These are phyloP conservation scores for Cenchrus fungigraminus DNA, from an alignment of 176 grass and related monocot species.

Conservation along the genomic window DNA sequence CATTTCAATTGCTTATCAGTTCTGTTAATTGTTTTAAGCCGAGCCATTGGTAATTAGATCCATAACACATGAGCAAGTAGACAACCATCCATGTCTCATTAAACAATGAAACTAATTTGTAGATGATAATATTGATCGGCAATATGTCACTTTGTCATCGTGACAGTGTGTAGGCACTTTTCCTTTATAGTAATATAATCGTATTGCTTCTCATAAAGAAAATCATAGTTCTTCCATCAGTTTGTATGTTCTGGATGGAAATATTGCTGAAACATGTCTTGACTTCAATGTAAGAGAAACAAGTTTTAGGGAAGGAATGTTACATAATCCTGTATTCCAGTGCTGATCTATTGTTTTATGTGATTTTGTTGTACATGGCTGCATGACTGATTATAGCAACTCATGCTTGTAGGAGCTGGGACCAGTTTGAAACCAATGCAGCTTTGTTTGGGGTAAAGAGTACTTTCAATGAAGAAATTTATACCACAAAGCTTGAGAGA, in stretches of 20 bases:
- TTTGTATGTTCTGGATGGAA: slow-evolving; percentile 25
- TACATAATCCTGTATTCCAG: neutral
- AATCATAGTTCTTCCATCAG: neutral
- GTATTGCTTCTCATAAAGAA: too few relatives aligned
- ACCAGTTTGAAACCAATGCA: slow-evolving; percentile 96
- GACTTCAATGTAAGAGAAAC: neutral
- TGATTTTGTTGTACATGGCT: slow-evolving; percentile 11
- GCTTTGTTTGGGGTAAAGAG: slow-evolving; percentile 93
- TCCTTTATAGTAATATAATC: neutral
- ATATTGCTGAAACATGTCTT: neutral
- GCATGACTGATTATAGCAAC: slow-evolving; percentile 5
- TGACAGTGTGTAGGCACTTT: neutral
- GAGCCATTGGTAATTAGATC: slow-evolving; percentile 9
- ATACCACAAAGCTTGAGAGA: slow-evolving; percentile 97
- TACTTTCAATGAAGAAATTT: slow-evolving; percentile 99
- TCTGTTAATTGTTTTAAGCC: slow-evolving; percentile 23
- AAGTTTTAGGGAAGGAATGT: neutral
- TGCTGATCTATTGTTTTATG: neutral
- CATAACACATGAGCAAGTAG: neutral
- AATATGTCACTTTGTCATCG: neutral
- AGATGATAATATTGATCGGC: neutral
- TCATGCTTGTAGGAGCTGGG: slow-evolving; percentile 76
- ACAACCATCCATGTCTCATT: neutral
- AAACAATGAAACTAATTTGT: neutral
- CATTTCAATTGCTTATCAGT: slow-evolving; percentile 5